Conservation (phyloP, 352 stramenopile genomes). For the Globisporangium recalcitrans region DNA sequence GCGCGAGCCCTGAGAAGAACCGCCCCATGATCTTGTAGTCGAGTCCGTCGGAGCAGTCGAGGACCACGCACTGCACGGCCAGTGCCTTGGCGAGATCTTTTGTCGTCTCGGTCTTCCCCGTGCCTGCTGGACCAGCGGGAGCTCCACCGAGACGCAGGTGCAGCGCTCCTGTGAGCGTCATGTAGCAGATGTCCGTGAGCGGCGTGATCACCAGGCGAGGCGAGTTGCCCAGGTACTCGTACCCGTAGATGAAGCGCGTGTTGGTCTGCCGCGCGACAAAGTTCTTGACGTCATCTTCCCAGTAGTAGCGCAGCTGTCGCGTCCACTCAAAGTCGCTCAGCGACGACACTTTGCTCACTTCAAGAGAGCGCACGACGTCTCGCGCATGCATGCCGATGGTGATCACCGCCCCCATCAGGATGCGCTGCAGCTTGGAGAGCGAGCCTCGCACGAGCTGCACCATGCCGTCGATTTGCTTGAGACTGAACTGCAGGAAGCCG, state of each 20-base stretch:
- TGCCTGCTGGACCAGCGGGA: constrained; percentile 90
- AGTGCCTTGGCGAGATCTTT: constrained; percentile 94
- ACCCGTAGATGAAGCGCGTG: constrained; percentile 81
- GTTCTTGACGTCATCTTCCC: constrained; percentile 83
- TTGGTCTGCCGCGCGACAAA: constrained; percentile 82
- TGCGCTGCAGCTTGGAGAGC: constrained; percentile 84
- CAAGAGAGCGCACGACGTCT: constrained; percentile 82
- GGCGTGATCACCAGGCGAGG: constrained; percentile 80
- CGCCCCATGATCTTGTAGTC: constrained; percentile 97
- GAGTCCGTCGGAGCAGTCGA: constrained; percentile 94
- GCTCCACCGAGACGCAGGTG: constrained; percentile 90
- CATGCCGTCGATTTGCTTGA: constrained; percentile 92
- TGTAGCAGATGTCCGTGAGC: constrained; percentile 87
- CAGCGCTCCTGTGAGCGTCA: constrained; percentile 93
- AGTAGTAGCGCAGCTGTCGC: constrained; percentile 86
- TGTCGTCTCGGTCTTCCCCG: constrained; percentile 93
- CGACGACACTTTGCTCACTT: constrained; percentile 71
- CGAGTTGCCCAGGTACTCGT: constrained; percentile 84
- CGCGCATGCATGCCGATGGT: constrained; percentile 91
- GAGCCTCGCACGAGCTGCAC: constrained; percentile 84
- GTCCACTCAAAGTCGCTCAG: constrained; percentile 91
- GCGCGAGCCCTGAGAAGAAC: constrained; percentile 93
- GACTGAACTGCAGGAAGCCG: constrained; percentile 84
- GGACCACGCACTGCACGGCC: constrained; percentile 93
- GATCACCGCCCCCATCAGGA: constrained; percentile 87